Conservation (phyloP, 192 early-diverging fungal species). For the Entomortierella beljakovae region DNA sequence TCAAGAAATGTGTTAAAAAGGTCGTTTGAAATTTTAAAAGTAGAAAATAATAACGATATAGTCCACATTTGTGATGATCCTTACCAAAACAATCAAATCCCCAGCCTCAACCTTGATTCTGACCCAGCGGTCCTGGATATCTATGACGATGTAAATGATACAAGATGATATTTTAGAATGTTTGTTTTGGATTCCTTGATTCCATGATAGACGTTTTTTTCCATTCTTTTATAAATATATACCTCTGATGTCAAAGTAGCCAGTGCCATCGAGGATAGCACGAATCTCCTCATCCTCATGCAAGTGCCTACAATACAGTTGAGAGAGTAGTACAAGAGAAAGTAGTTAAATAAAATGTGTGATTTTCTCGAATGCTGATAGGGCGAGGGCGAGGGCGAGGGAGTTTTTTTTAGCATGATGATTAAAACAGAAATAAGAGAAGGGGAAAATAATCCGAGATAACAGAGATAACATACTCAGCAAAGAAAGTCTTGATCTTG, state of each 20-base stretch:
- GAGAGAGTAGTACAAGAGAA: conserved; percentile 14
- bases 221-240: conserved; percentile 6
- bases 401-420: no score
- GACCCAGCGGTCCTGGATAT: conserved; percentile 81
- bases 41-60: neutral
- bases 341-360: neutral
- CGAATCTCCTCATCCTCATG: conserved; percentile 99
- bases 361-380: neutral
- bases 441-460: no score
- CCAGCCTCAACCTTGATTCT: conserved; percentile 78
- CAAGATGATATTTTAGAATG: neutral
- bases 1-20: conserved; percentile 4
- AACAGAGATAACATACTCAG: conserved; percentile 67
- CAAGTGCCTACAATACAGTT: conserved; percentile 70
- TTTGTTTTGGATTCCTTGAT: neutral
- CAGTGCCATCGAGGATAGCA: conserved; percentile 88
- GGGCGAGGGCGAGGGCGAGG: neutral
- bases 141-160: conserved; percentile 14
- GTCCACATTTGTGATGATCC: conserved; percentile 10
- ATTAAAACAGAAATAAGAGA: no score
- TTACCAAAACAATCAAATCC: conserved; percentile 89
- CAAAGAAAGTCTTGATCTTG: conserved; percentile 93
- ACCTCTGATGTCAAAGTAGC: conserved; percentile 92
- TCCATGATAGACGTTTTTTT: neutral
- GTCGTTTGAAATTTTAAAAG: neutral